Evolutionary conservation across 2,329 filamentous ascomycete genomes (phyloP), one percentile per base, ranked within the genome.

Genomic region (Claviceps spartinae): DNA sequence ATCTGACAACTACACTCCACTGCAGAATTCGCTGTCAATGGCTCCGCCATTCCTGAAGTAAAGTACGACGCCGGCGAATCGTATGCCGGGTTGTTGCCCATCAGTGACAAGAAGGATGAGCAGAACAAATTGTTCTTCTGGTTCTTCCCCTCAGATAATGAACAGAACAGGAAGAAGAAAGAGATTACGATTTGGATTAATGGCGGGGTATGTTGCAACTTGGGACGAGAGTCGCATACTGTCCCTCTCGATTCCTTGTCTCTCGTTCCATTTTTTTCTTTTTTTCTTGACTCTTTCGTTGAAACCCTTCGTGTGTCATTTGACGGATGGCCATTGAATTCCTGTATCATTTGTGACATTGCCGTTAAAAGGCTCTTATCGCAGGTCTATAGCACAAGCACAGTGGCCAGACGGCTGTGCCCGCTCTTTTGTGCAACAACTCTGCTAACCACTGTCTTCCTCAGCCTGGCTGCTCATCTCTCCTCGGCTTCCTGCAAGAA

Each of bases 401-500:
- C 24, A 24, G 24, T 24, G 24, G 24, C 24, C 24, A 24, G 24
- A 24, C 24, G 24, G 24, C 24, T 24, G 24, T 6, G 24, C 24
- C 24, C 24, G 5, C 24, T 24, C 24, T 24, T 24, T 24, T 4
- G 24, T 24, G 24, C 24, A 24, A 24, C 24, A 24, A 34, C n/a
- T 20, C 9, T 20, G 14, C 42, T 43, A 14, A 43, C 20, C 42
- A 24, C 5, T 20, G 5, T 14, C 14, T 7, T 9, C 14, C 8
- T 14, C 20, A 56, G 50, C 76, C 76, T n/a, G 76, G 75, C 24
- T 80, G 75, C 59, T 73, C 72, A 36, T 85, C 81, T 1, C 72
- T 88, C 6, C 75, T 82, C 57, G 85, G 84, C 7, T 70, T 90
- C 1, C 64, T 91, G 9, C 84, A 87, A 49, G 86, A 91, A 59